phyloP scores from a whole-genome alignment of 163 green algal genomes.

The Chlamydomonas reinhardtii region DNA sequence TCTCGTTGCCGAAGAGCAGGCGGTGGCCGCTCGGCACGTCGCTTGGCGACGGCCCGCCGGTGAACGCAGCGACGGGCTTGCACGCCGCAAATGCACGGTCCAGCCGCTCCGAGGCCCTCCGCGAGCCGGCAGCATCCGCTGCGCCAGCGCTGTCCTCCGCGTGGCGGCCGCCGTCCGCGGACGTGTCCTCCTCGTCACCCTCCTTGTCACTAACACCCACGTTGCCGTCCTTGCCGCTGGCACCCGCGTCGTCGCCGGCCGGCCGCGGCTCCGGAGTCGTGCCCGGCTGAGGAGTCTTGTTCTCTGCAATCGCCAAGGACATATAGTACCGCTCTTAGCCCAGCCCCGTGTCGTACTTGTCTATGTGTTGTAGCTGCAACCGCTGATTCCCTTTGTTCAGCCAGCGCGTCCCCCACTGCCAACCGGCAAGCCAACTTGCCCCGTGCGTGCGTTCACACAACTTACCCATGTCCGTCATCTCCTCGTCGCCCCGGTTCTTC shows the following conservation, averaged over 20 bases:
- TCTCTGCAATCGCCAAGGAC: not conserved
- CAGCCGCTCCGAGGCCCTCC: slow-evolving; percentile 5
- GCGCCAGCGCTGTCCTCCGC: slow-evolving; percentile 33
- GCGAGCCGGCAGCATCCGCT: not conserved
- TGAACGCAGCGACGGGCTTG: slow-evolving; percentile 48
- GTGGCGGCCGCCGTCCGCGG: slow-evolving; percentile 15
- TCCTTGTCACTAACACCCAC: slow-evolving; percentile 56
- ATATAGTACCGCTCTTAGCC: not conserved
- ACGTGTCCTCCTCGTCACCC: slow-evolving; percentile 58
- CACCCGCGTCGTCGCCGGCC: slow-evolving; percentile 49
- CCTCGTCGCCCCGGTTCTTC: slow-evolving; percentile 25
- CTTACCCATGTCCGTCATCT: slow-evolving; percentile 49
- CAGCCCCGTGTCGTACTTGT: not conserved
- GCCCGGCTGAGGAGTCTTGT: slow-evolving; percentile 38
- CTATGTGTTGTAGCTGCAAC: too few species aligned
- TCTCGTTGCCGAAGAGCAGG: slow-evolving; percentile 95
- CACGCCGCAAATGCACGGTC: slow-evolving; percentile 43
- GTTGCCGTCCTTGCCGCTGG: slow-evolving; percentile 19
- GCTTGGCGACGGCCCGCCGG: not conserved
- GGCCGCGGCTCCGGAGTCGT: slow-evolving; percentile 32
- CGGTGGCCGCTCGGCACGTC: slow-evolving; percentile 48
- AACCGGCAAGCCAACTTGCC: too few species aligned
- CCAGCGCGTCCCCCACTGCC: too few species aligned
- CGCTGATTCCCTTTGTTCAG: too few species aligned
- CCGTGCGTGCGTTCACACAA: not conserved